Percentiles rank a stretch among this genome's conserved stretches.
These are phyloP conservation scores for Rutidosis leptorrhynchoides DNA, from an alignment of 129 eudicot species.

Conservation along the genomic window DNA sequence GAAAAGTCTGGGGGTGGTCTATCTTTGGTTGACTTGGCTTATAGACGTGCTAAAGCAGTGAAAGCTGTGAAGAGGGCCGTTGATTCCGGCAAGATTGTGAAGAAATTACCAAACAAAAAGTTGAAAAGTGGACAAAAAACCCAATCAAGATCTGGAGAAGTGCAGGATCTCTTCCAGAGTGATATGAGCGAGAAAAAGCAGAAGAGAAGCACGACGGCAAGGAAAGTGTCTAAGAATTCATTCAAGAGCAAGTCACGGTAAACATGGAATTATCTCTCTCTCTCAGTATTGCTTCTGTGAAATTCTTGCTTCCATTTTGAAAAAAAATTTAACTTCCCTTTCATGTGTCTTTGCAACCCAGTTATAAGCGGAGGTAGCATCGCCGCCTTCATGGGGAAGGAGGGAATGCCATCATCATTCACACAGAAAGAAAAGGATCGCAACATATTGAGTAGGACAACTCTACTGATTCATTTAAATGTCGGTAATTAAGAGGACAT, in stretches of 20 bases:
- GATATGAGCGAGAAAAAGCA: conserved; percentile 85
- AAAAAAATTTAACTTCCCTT: no score
- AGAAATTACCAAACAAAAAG: conserved; percentile 31
- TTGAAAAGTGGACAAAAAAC: conserved; percentile 38
- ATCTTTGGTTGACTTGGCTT: conserved; percentile 80
- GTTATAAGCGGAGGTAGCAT: no score
- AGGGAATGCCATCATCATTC: no score
- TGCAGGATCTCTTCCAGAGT: conserved; percentile 70
- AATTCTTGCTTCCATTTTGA: no score
- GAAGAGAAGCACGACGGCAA: conserved; percentile 43
- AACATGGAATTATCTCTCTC: no score
- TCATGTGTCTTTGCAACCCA: no score
- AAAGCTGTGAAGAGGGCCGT: conserved; percentile 74
- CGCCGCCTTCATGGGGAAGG: no score
- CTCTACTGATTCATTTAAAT: no score
- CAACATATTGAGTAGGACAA: no score
- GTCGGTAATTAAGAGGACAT: no score
- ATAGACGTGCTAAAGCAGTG: conserved; percentile 82
- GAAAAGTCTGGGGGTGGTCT: conserved; percentile 89
- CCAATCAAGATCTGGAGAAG: conserved; percentile 78
- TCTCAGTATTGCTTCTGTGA: no score
- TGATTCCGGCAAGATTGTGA: conserved; percentile 60
- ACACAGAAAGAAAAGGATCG: no score
- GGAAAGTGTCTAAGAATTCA: conserved; percentile 54
- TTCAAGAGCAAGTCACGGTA: conserved; percentile 99